Evolutionary conservation across 176 grass and related monocot genomes (phyloP), one percentile per base, ranked within the genome.

Genomic region (sorghum (Sorghum bicolor)): DNA sequence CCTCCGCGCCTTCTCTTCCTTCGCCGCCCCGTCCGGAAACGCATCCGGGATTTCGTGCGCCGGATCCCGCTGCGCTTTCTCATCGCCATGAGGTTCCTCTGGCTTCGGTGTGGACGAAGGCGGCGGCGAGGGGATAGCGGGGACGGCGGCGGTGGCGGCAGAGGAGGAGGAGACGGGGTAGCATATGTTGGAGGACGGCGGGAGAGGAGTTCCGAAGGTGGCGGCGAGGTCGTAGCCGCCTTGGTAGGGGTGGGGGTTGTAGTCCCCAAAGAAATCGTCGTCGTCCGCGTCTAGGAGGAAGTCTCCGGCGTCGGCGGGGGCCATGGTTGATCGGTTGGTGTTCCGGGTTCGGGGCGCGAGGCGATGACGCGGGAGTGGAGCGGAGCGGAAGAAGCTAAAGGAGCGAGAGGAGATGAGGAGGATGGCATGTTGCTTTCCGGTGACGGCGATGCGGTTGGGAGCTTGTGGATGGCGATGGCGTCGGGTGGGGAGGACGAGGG

Each of bases 161-260:
- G 88, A 9, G 44, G 68, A 20, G 58, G 91, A 20, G 58, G 82
- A 85, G 75, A 90, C 4, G 31, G 85, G 92, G 43, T 94, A 84
- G 83, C 88, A 91, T 71, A 28, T 91, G 48, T 70, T 79, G 41
- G 86, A 24, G 9, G 83, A 87, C 66, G 83, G 89, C 38, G 86
- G 88, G 7, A 94, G 86, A 47, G 86, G 76, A 7, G 19, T 1
- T 36, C 86, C 86, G 70, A 84, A 94, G 53, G 83, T 87, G 45
- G 45, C 67, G 16, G 41, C 70, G 34, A 91, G 70, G 44, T 94
- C 83, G 86, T 94, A 91, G 12, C 92, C 86, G 70, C 89, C 89
- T 1, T 6, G 72, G 83, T 91, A 94, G 15, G 83, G 89, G 34
- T 87, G 86, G 5, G 89, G 79, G 39, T 91, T 94, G 86, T 45